These are phyloP conservation scores for Fraxinus xanthoxyloides DNA, from an alignment of 305 asterid genomes.

Conservation along the genomic window DNA sequence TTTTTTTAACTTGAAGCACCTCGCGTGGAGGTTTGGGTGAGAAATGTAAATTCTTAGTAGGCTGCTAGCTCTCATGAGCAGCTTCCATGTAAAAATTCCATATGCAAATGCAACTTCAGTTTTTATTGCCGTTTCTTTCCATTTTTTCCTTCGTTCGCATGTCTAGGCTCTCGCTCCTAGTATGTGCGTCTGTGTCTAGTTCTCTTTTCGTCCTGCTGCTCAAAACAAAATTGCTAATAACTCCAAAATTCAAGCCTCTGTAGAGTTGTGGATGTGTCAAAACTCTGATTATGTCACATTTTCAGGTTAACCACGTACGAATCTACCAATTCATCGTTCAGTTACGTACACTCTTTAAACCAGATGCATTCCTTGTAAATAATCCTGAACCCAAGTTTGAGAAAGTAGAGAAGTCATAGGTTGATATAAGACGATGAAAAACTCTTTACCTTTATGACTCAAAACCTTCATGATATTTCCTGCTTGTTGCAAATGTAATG, in stretches of 20 bases:
- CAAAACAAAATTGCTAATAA: background rate
- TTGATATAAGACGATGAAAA: background rate
- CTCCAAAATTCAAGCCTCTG: background rate
- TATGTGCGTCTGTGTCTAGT: background rate
- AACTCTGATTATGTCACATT: background rate
- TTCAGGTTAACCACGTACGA: background rate
- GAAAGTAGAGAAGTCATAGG: background rate
- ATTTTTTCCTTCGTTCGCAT: background rate
- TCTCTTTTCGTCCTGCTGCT: background rate
- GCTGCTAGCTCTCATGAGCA: slow-evolving; percentile 46
- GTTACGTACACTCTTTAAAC: background rate
- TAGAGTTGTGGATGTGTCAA: background rate
- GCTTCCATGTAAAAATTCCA: slow-evolving; percentile 58
- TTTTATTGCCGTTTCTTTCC: slow-evolving; percentile 1
- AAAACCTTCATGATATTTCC: background rate
- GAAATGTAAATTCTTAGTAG: slow-evolving; percentile 52
- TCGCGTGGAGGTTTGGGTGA: slow-evolving; percentile 43
- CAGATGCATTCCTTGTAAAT: background rate
- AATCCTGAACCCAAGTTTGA: background rate
- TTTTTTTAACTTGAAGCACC: slow-evolving; percentile 24
- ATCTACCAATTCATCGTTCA: background rate
- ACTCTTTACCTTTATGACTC: background rate
- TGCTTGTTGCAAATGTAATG: background rate
- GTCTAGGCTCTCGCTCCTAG: background rate
- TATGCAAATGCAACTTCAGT: slow-evolving; percentile 34